Percentiles rank a stretch among this genome's conserved stretches.
Evolutionary conservation across 176 grass and related monocot species (phyloP).

Genomic region (Rhynchospora pubera): DNA sequence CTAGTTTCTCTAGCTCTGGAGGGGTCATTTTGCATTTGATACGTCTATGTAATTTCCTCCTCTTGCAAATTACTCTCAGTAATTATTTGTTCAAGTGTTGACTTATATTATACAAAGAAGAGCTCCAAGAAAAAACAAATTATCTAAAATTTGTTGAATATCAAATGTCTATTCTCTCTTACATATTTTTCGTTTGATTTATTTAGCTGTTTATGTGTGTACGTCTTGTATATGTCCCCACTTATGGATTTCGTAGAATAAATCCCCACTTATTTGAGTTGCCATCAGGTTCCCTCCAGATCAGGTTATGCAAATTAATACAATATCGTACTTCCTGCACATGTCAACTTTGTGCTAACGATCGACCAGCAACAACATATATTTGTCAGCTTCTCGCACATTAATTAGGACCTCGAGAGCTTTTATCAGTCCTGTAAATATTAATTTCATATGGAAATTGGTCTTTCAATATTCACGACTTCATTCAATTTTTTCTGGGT

Average conservation of each 20-base stretch:
- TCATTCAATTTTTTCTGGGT: no score
- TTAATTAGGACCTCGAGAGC: no score
- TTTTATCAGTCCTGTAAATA: no score
- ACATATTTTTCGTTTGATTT: not conserved
- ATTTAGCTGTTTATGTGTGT: not conserved
- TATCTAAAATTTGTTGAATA: not conserved
- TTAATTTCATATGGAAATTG: no score
- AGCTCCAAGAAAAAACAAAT: not conserved
- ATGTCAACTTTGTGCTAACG: not conserved
- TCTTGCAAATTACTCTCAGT: not conserved
- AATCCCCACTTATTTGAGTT: not conserved
- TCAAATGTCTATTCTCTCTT: not conserved
- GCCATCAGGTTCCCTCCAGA: not conserved
- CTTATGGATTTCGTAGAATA: not conserved
- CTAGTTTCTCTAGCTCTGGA: not conserved
- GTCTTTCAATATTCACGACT: no score
- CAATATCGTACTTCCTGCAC: not conserved
- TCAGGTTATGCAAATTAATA: not conserved
- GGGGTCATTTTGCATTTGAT: not conserved
- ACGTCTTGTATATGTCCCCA: not conserved
- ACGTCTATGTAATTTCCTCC: not conserved
- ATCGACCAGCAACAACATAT: no score
- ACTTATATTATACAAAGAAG: not conserved
- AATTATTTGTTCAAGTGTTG: not conserved
- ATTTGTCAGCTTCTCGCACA: no score